A percentile compares a stretch with the other conserved stretches of the same genome.
These are phyloP conservation scores for Pugionium cornutum DNA, from an alignment of 345 rosid species.

Conservation along the genomic window DNA sequence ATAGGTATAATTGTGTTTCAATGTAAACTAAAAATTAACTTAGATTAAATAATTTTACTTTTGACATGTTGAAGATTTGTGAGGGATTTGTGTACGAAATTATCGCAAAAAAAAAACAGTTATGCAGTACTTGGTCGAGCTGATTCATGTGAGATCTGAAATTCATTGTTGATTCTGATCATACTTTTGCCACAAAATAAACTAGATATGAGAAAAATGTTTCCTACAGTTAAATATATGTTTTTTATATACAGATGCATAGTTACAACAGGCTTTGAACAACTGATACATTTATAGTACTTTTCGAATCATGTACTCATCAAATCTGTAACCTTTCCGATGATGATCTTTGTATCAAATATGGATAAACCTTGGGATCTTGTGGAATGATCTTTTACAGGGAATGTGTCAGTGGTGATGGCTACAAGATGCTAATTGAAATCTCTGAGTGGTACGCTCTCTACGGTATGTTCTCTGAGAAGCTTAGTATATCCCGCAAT, in stretches of 20 bases:
- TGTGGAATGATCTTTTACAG: constrained; percentile 19
- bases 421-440: constrained; percentile 38
- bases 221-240: constrained; percentile 34
- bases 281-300: constrained; percentile 26
- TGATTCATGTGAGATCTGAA: constrained; percentile 75
- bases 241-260: constrained; percentile 31
- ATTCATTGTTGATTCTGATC: constrained; percentile 26
- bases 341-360: constrained; percentile 26
- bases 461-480: constrained; percentile 37
- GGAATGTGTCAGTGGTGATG: constrained; percentile 18
- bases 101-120: constrained; percentile 70
- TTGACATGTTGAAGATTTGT: constrained; percentile 50
- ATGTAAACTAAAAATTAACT: not conserved
- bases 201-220: constrained; percentile 27
- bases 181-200: constrained; percentile 6
- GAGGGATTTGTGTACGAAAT: constrained; percentile 74
- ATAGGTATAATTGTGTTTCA: constrained; percentile 48
- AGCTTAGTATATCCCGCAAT: constrained; percentile 52
- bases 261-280: constrained; percentile 36
- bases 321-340: constrained; percentile 28
- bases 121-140: constrained; percentile 70
- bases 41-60: not conserved
- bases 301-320: constrained; percentile 18
- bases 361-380: constrained; percentile 19
- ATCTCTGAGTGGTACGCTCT: constrained; percentile 27